Evolutionary conservation across 2,329 filamentous ascomycete species (phyloP).

Genomic region (Ophiostoma fasciatum): DNA sequence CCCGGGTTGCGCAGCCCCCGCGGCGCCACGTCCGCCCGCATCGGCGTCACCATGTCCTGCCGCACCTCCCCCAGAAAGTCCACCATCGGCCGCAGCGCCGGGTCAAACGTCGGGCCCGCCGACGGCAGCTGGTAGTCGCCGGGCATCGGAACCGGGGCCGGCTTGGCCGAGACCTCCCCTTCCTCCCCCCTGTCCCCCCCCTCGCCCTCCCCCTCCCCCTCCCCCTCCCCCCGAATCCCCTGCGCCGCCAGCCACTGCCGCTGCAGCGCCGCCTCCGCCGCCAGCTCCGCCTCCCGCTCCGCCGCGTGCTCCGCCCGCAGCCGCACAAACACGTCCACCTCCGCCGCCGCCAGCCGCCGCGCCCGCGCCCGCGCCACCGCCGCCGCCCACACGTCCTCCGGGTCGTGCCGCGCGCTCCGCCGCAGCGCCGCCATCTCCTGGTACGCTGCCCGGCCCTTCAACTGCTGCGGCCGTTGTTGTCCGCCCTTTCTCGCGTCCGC

Average conservation of each 20-base stretch:
- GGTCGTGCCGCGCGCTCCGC: not conserved
- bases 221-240: not conserved
- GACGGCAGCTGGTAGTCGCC: conserved; percentile 2
- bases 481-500: too few relatives aligned
- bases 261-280: not conserved
- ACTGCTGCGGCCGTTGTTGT: too few relatives aligned
- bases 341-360: not conserved
- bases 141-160: not conserved
- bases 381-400: conserved; percentile 1
- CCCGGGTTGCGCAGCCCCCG: conserved; percentile 6
- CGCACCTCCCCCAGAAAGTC: conserved; percentile 6
- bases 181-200: not conserved
- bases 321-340: not conserved
- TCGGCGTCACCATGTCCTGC: conserved; percentile 2
- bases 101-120: conserved; percentile 3
- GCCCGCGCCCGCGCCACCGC: not conserved
- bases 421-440: too few relatives aligned
- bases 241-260: not conserved
- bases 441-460: too few relatives aligned
- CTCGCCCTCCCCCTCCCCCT: not conserved
- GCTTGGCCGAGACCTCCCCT: not conserved
- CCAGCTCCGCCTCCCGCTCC: not conserved
- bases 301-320: not conserved
- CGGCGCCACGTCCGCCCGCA: conserved; percentile 1
- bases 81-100: not conserved